Base-by-base conservation (phyloP, 2,329 filamentous ascomycete species). In the Coniochaeta pulveracea region DNA sequence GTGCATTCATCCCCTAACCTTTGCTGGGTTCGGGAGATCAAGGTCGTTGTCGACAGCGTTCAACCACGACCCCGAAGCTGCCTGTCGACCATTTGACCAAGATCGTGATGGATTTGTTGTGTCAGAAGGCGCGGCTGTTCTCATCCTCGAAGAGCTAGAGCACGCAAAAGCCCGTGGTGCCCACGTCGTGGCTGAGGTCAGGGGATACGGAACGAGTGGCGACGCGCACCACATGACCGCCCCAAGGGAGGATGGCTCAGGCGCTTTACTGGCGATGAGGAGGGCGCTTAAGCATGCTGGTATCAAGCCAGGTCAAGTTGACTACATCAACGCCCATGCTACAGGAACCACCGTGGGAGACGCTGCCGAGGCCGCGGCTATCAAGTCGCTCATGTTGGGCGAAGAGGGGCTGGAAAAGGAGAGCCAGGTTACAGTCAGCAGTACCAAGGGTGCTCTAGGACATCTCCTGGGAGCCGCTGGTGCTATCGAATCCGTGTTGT, bases 151-250 rank as follows among this genome's bases (percentile, higher is more conserved):
- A 66, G 88, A 93, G 54, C 60, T 93, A 5, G 81, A 89, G 47
- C 91, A 96, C 51, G 91, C 91, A 11, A 82, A 74, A 51, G 64
- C 73, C 6, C 70, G 91, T 34, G 80, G 80, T 6, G 88, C 86
- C 12, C 66, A 60, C 5, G 88, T 96, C 37, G 93, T 96, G 50
- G 89, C 89, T 19, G 88, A 96, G 55, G 49, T 98, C 14, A 76
- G 65, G 48, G 91, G 91, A 3, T 96, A 96, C 48, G 91, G 89
- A 15, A 79, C 84, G 42, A 93, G 85, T 32, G 85, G 82, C 17
- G 91, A 98, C 55, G 88, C 91, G 3, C 61, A 93, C 54, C 91
- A 96, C 54, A 86, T 96, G 67, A 98, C 91, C 9, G 85, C 89
- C 1, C 91, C 91, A 0, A 75, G 77, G 12, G 76, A 80, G 46